A percentile compares a stretch with the other conserved stretches of the same genome.
phyloP scores from a whole-genome alignment of 2,329 filamentous ascomycete genomes.

The Fusarium domesticum region DNA sequence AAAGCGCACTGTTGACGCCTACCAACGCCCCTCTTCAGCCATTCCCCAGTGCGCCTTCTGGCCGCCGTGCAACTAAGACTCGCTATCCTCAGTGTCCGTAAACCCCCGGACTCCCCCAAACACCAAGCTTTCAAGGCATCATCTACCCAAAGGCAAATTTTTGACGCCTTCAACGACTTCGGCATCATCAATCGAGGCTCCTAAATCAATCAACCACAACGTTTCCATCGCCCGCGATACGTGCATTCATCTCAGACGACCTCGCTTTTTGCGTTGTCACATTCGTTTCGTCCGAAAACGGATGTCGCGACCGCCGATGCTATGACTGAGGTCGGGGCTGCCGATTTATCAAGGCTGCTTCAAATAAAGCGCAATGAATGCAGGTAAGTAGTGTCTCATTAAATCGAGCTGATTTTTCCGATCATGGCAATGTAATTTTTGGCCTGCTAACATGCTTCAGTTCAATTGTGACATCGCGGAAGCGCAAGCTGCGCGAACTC shows the following conservation, averaged over 20 bases:
- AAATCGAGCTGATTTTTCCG: slow-evolving; percentile 50
- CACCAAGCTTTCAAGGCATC: slow-evolving; percentile 19
- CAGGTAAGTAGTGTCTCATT: slow-evolving; percentile 49
- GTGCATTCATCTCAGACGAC: slow-evolving; percentile 31
- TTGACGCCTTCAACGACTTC: slow-evolving; percentile 32
- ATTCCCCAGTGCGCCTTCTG: slow-evolving; percentile 18
- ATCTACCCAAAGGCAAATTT: slow-evolving; percentile 32
- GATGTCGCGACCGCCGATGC: slow-evolving; percentile 67
- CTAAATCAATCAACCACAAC: slow-evolving; percentile 34
- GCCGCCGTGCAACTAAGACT: slow-evolving; percentile 20
- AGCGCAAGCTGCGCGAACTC: slow-evolving; percentile 86
- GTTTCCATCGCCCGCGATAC: slow-evolving; percentile 33
- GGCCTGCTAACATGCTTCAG: slow-evolving; percentile 48
- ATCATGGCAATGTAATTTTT: slow-evolving; percentile 45
- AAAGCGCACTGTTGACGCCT: slow-evolving; percentile 12
- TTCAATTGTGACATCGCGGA: slow-evolving; percentile 76
- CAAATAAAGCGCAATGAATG: slow-evolving; percentile 62
- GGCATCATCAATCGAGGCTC: slow-evolving; percentile 28
- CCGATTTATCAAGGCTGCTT: slow-evolving; percentile 65
- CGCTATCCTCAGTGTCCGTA: slow-evolving; percentile 23
- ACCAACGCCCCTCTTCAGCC: slow-evolving; percentile 5
- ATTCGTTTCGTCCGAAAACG: slow-evolving; percentile 64
- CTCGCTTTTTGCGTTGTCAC: slow-evolving; percentile 30
- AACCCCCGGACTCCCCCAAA: slow-evolving; percentile 19
- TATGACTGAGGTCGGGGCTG: slow-evolving; percentile 68